phyloP scores from a whole-genome alignment of 495 filamentous ascomycete genomes.

The Penicillium soppii region DNA sequence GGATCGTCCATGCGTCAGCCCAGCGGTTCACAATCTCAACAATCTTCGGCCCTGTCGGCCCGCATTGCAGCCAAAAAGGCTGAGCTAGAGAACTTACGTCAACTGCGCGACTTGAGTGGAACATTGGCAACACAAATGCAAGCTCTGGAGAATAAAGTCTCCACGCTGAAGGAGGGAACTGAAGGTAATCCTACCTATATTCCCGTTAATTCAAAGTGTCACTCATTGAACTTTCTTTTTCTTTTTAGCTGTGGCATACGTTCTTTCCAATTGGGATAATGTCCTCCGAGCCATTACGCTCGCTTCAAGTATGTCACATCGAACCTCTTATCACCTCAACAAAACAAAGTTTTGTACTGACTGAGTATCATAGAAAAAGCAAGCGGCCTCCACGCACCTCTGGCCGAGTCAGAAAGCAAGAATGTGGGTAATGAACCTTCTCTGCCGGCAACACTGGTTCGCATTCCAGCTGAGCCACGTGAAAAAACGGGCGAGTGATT shows the following conservation, averaged over 20 bases:
- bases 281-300: slow-evolving; percentile 92
- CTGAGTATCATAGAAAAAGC: slow-evolving; percentile 19
- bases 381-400: slow-evolving; percentile 17
- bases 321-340: slow-evolving; percentile 12
- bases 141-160: slow-evolving; percentile 80
- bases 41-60: slow-evolving; percentile 77
- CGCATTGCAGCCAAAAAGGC: slow-evolving; percentile 92
- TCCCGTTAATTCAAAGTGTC: neutral
- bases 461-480: slow-evolving; percentile 33
- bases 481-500: slow-evolving; percentile 22
- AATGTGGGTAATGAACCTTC: slow-evolving; percentile 14
- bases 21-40: slow-evolving; percentile 47
- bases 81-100: slow-evolving; percentile 84
- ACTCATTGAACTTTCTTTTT: slow-evolving; percentile 3
- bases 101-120: slow-evolving; percentile 84
- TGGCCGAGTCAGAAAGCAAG: slow-evolving; percentile 8
- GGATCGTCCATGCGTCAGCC: slow-evolving; percentile 37
- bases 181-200: slow-evolving; percentile 62
- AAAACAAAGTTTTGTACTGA: neutral
- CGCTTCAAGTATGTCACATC: slow-evolving; percentile 74
- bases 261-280: slow-evolving; percentile 94
- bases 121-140: slow-evolving; percentile 90
- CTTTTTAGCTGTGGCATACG: slow-evolving; percentile 76
- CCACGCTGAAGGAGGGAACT: slow-evolving; percentile 86
- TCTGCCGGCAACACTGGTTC: slow-evolving; percentile 42